Evolutionary conservation across 1,284 basidiomycete genomes (phyloP).

Genomic region (Austropuccinia psidii): DNA sequence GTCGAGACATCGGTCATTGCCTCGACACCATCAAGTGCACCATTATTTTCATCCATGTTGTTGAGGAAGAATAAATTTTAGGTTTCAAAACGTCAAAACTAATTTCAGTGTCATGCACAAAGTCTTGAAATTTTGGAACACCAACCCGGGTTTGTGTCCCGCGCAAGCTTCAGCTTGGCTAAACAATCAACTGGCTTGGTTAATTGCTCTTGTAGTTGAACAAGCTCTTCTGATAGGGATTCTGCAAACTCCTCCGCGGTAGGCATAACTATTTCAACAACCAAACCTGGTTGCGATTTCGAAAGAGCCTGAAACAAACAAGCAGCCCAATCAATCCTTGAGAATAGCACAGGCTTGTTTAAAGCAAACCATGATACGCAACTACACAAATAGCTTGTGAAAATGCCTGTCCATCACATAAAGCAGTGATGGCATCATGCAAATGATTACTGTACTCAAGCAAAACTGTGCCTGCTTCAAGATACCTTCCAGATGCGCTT

Average conservation of each 20-base stretch:
- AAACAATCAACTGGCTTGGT: slow-evolving; percentile 73
- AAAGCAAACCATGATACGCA: slow-evolving; percentile 41
- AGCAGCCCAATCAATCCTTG: too few species aligned
- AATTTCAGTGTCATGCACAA: background rate
- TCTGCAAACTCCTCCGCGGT: slow-evolving; percentile 66
- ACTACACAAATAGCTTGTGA: slow-evolving; percentile 80
- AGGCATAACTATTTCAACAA: slow-evolving; percentile 68
- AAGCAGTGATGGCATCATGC: slow-evolving; percentile 65
- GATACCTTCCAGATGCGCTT: slow-evolving; percentile 63
- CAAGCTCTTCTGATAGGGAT: slow-evolving; percentile 69
- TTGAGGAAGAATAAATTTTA: slow-evolving; percentile 54
- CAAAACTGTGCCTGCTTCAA: slow-evolving; percentile 74
- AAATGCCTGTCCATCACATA: slow-evolving; percentile 72
- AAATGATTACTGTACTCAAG: slow-evolving; percentile 76
- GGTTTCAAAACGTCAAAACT: too few species aligned
- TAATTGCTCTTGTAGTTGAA: slow-evolving; percentile 80
- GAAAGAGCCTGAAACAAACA: slow-evolving; percentile 48
- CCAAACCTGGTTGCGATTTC: slow-evolving; percentile 57
- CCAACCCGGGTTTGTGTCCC: slow-evolving; percentile 70
- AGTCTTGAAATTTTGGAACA: background rate
- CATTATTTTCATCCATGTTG: slow-evolving; percentile 60
- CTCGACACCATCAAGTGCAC: slow-evolving; percentile 91
- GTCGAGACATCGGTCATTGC: slow-evolving; percentile 58
- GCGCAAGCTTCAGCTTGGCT: slow-evolving; percentile 66
- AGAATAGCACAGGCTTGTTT: too few species aligned